A percentile compares a stretch with the other conserved stretches of the same genome.
Evolutionary conservation across 2,329 filamentous ascomycete genomes (phyloP).

Genomic region (Cephalotrichum gorgonifer): DNA sequence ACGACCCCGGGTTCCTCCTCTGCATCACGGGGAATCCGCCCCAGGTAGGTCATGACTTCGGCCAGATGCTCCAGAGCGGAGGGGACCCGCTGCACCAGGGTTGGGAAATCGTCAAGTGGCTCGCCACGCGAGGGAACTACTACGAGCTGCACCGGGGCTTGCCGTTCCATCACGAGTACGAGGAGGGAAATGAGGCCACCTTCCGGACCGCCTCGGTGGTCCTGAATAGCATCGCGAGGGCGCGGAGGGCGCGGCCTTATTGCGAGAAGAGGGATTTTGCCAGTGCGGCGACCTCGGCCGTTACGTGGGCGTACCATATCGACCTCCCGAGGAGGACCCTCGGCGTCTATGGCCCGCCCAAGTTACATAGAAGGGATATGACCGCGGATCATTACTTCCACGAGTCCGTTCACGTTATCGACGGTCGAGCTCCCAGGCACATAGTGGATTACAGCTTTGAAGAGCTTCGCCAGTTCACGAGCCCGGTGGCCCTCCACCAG

Average conservation of each 20-base stretch:
- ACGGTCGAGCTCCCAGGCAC: neutral
- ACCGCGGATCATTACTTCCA: neutral
- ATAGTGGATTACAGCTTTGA: neutral
- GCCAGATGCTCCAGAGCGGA: neutral
- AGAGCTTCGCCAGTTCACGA: too few relatives aligned
- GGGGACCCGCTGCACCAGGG: neutral
- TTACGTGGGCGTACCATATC: neutral
- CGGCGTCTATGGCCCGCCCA: neutral
- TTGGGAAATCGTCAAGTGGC: neutral
- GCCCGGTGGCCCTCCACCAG: too few relatives aligned
- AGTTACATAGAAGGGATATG: neutral
- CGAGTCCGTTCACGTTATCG: neutral
- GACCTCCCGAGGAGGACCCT: neutral
- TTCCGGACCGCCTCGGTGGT: neutral
- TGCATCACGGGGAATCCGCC: neutral
- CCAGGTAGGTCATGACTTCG: neutral
- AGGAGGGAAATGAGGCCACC: neutral
- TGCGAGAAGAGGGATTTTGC: too few relatives aligned
- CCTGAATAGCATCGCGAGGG: neutral
- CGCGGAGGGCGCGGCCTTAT: neutral
- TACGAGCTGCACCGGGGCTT: neutral
- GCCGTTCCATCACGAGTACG: neutral
- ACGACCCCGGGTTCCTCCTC: neutral
- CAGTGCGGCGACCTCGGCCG: neutral
- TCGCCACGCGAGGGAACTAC: neutral